phyloP scores from a whole-genome alignment of 2,329 filamentous ascomycete species.

The Diaporthe nobilis region DNA sequence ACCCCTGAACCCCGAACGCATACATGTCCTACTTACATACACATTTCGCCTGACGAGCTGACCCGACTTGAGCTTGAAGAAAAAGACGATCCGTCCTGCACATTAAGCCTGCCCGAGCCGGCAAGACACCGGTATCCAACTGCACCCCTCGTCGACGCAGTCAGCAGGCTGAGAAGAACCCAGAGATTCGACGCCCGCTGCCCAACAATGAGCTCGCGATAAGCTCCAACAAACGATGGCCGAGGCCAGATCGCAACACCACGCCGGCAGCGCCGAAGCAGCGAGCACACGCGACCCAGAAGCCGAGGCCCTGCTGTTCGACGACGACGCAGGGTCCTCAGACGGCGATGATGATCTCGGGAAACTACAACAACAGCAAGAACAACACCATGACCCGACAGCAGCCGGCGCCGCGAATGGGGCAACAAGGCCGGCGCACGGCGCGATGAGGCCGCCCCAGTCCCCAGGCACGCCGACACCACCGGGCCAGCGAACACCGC shows the following conservation, averaged over 20 bases:
- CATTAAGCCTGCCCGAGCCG: background rate
- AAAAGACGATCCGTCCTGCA: background rate
- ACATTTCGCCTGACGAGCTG: background rate
- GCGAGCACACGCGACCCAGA: slow-evolving; percentile 43
- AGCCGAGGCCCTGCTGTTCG: slow-evolving; percentile 47
- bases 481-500: slow-evolving; percentile 58
- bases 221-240: slow-evolving; percentile 44
- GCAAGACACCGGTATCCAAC: background rate
- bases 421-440: slow-evolving; percentile 30
- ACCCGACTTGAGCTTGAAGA: background rate
- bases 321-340: slow-evolving; percentile 40
- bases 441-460: slow-evolving; percentile 38
- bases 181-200: background rate
- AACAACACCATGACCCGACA: slow-evolving; percentile 31
- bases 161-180: slow-evolving; percentile 18
- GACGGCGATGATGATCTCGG: slow-evolving; percentile 39
- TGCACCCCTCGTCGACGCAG: slow-evolving; percentile 8
- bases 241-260: slow-evolving; percentile 48
- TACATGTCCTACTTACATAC: slow-evolving; percentile 8
- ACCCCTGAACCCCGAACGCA: slow-evolving; percentile 6
- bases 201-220: slow-evolving; percentile 48
- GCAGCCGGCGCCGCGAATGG: slow-evolving; percentile 32
- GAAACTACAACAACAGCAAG: slow-evolving; percentile 24
- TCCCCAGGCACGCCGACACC: slow-evolving; percentile 15
- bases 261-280: slow-evolving; percentile 38